These are phyloP conservation scores for Chaetomium strumarium DNA, from an alignment of 2,329 filamentous ascomycete genomes.

Conservation along the genomic window DNA sequence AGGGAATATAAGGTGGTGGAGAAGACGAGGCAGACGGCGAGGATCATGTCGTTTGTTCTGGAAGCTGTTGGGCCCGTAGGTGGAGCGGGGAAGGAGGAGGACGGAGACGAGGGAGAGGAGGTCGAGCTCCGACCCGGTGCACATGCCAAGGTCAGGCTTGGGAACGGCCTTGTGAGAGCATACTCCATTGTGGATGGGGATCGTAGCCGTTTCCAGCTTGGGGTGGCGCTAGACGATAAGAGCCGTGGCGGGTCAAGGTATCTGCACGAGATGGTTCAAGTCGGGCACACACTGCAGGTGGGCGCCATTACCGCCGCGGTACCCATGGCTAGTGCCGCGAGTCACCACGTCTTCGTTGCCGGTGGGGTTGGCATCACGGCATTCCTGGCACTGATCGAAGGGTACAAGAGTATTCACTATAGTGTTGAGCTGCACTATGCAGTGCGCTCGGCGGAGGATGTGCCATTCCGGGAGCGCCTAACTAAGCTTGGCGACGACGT, in stretches of 20 bases:
- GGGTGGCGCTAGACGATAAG: conserved; percentile 48
- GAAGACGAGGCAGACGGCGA: conserved; percentile 45
- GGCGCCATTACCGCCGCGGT: conserved; percentile 47
- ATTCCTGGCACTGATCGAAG: conserved; percentile 47
- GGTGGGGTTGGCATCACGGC: conserved; percentile 63
- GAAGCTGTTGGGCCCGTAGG: conserved; percentile 37
- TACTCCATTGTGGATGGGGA: conserved; percentile 56
- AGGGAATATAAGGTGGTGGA: conserved; percentile 42
- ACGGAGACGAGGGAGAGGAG: conserved; percentile 27
- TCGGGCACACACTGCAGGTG: conserved; percentile 46
- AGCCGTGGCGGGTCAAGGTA: conserved; percentile 58
- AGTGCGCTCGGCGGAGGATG: conserved; percentile 44
- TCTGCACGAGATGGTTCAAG: conserved; percentile 43
- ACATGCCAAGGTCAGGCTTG: conserved; percentile 52
- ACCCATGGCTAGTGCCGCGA: conserved; percentile 40
- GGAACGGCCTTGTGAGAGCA: conserved; percentile 49
- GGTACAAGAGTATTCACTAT: conserved; percentile 40
- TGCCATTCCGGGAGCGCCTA: conserved; percentile 49
- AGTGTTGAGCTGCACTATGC: conserved; percentile 54
- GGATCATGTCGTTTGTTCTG: conserved; percentile 47
- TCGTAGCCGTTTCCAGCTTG: conserved; percentile 47
- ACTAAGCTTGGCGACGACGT: conserved; percentile 34
- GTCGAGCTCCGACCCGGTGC: conserved; percentile 39
- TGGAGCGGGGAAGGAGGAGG: conserved; percentile 27
- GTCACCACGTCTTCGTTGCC: conserved; percentile 56